A percentile compares a stretch with the other conserved stretches of the same genome.
Evolutionary conservation across 352 stramenopile species (phyloP).

Genomic region (Vaucheria bursata): DNA sequence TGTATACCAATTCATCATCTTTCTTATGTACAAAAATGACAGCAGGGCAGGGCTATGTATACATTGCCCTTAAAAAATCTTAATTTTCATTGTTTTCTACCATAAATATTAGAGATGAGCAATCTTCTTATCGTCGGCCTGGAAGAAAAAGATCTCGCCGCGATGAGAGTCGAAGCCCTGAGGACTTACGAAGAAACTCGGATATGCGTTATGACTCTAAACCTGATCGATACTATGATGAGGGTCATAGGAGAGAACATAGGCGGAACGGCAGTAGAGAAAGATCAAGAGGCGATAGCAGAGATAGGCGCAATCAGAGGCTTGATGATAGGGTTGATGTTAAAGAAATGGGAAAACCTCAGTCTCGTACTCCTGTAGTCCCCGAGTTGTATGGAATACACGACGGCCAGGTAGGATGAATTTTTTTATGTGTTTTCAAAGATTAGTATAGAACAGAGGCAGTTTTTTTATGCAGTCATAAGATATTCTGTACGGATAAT

Average conservation of each 20-base stretch:
- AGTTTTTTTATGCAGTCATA: too few relatives aligned
- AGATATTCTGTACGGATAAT: too few relatives aligned
- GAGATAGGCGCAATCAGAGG: conserved; percentile 87
- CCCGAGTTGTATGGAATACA: conserved; percentile 88
- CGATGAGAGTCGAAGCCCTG: not conserved
- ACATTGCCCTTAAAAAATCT: not conserved
- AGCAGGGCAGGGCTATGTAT: too few relatives aligned
- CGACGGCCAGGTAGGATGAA: conserved; percentile 64
- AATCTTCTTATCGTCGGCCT: not conserved
- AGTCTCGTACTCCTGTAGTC: not conserved
- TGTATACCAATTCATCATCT: too few relatives aligned
- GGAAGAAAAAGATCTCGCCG: not conserved
- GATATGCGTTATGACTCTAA: conserved; percentile 11
- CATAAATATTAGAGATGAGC: not conserved
- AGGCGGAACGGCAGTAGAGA: conserved; percentile 80
- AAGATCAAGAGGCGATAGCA: conserved; percentile 84
- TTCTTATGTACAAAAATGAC: too few relatives aligned
- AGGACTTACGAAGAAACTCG: not conserved
- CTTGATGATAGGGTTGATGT: too few relatives aligned
- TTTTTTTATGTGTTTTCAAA: not conserved
- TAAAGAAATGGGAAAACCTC: conserved; percentile 53
- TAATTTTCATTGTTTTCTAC: not conserved
- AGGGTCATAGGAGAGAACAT: conserved; percentile 45
- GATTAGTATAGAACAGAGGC: not conserved
- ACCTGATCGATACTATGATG: conserved; percentile 34